Evolutionary conservation across 805 yeast genomes (phyloP).

Genomic region (Starmera amethionina): DNA sequence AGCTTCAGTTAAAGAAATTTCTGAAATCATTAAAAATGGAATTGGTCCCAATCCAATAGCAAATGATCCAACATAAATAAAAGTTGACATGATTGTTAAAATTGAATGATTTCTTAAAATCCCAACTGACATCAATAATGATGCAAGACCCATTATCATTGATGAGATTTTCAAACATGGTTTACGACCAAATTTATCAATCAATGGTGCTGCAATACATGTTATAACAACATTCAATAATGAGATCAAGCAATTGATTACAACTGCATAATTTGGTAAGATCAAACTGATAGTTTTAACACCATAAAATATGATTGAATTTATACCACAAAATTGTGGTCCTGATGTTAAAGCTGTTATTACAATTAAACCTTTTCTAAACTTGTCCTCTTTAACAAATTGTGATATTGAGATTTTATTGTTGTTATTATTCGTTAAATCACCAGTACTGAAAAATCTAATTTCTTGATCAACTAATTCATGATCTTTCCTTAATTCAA

Average conservation of each 20-base stretch:
- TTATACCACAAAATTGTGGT: slow-evolving; percentile 91
- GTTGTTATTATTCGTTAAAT: not conserved
- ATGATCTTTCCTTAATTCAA: slow-evolving; percentile 22
- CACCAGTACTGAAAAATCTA: slow-evolving; percentile 9
- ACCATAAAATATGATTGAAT: slow-evolving; percentile 88
- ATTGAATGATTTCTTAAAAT: slow-evolving; percentile 38
- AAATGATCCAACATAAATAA: slow-evolving; percentile 71
- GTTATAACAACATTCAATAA: slow-evolving; percentile 69
- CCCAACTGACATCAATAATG: slow-evolving; percentile 58
- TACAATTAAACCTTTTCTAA: slow-evolving; percentile 47
- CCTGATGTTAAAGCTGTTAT: slow-evolving; percentile 68
- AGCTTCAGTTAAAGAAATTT: slow-evolving; percentile 75
- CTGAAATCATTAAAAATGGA: slow-evolving; percentile 82
- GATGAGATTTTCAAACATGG: slow-evolving; percentile 63
- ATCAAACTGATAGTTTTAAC: slow-evolving; percentile 68
- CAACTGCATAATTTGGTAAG: slow-evolving; percentile 62
- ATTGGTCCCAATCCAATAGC: slow-evolving; percentile 94
- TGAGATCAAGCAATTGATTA: slow-evolving; percentile 70
- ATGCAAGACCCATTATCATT: slow-evolving; percentile 53
- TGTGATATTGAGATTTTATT: slow-evolving; percentile 19
- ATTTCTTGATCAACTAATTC: slow-evolving; percentile 12
- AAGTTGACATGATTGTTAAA: slow-evolving; percentile 53
- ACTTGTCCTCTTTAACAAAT: slow-evolving; percentile 44
- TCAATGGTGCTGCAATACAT: slow-evolving; percentile 56
- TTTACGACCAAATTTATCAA: slow-evolving; percentile 71